These are phyloP conservation scores for Leersia perrieri DNA, from an alignment of 176 grass and related monocot genomes.

Conservation along the genomic window DNA sequence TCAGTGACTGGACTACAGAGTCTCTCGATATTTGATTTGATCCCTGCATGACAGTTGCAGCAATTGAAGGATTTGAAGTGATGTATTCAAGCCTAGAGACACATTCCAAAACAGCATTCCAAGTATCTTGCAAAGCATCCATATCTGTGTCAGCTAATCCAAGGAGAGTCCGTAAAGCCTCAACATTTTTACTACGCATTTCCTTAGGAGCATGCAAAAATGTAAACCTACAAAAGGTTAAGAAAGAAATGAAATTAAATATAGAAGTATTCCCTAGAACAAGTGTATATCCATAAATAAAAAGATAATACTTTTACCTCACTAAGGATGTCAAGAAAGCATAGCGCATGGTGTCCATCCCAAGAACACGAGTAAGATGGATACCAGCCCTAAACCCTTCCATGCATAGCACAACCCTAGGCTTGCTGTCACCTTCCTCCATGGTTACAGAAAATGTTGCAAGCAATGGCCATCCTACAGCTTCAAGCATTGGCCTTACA, in stretches of 20 bases:
- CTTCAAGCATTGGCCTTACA: constrained; percentile 98
- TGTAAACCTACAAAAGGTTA: constrained; percentile 82
- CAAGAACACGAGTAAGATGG: constrained; percentile 97
- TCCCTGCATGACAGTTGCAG: constrained; percentile 90
- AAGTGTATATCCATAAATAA: constrained; percentile 1
- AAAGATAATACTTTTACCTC: constrained; percentile 45
- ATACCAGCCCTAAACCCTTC: constrained; percentile 97
- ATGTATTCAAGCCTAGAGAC: constrained; percentile 97
- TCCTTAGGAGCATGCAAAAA: constrained; percentile 97
- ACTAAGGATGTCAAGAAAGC: constrained; percentile 98
- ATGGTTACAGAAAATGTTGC: constrained; percentile 99
- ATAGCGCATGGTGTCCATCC: constrained; percentile 99
- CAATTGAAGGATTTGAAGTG: constrained; percentile 78
- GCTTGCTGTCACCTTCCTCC: constrained; percentile 98
- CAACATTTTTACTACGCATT: constrained; percentile 98
- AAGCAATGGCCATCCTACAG: constrained; percentile 97
- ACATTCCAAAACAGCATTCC: constrained; percentile 99
- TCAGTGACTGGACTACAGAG: constrained; percentile 77
- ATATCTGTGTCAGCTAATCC: constrained; percentile 88
- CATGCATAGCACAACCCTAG: constrained; percentile 95
- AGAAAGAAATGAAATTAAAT: constrained; percentile 10
- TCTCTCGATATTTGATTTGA: constrained; percentile 99
- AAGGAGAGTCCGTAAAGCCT: constrained; percentile 89
- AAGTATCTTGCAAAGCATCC: constrained; percentile 91
- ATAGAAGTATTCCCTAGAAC: neutral